A percentile compares a stretch with the other conserved stretches of the same genome.
These are phyloP conservation scores for Xerocomellus amylosporus DNA, from an alignment of 768 basidiomycete species.

Conservation along the genomic window DNA sequence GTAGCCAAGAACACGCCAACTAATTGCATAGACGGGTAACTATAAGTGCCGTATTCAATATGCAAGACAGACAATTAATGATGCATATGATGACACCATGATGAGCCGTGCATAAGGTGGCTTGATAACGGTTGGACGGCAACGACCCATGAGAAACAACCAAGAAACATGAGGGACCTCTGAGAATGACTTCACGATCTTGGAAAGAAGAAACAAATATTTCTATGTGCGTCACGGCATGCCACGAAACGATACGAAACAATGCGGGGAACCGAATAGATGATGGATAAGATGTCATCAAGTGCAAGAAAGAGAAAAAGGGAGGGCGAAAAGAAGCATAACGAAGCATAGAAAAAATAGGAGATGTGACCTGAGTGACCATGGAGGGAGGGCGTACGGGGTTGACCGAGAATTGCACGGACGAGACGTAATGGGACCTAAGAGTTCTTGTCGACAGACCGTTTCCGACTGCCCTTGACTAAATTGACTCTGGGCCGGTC, in stretches of 20 bases:
- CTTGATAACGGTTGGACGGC: conserved; percentile 2
- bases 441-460: conserved; percentile 26
- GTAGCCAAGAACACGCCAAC: not conserved
- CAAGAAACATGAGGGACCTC: conserved; percentile 14
- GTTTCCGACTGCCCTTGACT: conserved; percentile 28
- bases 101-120: not conserved
- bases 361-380: conserved; percentile 1
- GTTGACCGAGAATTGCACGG: conserved; percentile 10
- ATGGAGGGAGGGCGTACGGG: not conserved
- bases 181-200: conserved; percentile 10
- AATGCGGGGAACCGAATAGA: conserved; percentile 24
- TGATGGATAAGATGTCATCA: conserved; percentile 31
- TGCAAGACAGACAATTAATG: not conserved
- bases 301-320: conserved; percentile 1
- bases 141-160: conserved; percentile 18
- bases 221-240: conserved; percentile 31
- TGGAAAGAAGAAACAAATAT: not conserved
- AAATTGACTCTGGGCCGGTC: conserved; percentile 24
- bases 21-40: conserved; percentile 1
- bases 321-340: conserved; percentile 26
- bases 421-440: conserved; percentile 13
- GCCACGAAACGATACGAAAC: conserved; percentile 20
- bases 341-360: conserved; percentile 19
- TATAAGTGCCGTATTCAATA: not conserved
- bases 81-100: not conserved